Evolutionary conservation across 495 filamentous ascomycete genomes (phyloP).

Genomic region (Paragyromitra xinjiangensis): DNA sequence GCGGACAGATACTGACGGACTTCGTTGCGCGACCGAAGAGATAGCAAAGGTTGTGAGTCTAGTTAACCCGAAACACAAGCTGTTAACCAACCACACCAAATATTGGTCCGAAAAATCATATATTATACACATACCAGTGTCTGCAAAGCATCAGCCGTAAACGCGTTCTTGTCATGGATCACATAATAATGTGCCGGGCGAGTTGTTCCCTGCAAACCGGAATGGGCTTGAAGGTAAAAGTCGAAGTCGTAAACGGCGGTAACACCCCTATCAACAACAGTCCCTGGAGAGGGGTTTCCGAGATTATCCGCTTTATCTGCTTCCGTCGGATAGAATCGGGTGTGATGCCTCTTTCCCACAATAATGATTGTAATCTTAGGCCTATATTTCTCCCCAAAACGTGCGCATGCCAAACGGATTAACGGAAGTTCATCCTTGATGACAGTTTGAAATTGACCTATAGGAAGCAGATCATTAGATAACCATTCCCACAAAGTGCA

Average conservation of each 20-base stretch:
- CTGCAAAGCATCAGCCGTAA: conserved; percentile 49
- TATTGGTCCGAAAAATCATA: neutral
- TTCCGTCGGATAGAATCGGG: conserved; percentile 77
- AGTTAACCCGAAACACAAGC: conserved; percentile 2
- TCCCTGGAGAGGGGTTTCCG: conserved; percentile 76
- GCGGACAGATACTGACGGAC: conserved; percentile 79
- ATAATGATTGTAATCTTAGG: conserved; percentile 68
- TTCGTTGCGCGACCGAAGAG: conserved; percentile 81
- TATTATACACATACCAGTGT: conserved; percentile 47
- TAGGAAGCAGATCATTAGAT: conserved; percentile 58
- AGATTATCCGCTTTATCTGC: conserved; percentile 63
- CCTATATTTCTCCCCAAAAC: conserved; percentile 61
- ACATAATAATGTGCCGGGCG: conserved; percentile 81
- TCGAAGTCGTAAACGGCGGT: conserved; percentile 79
- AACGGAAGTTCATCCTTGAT: conserved; percentile 61
- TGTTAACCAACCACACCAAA: conserved; percentile 23
- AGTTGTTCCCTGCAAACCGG: conserved; percentile 84
- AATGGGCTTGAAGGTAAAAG: conserved; percentile 89
- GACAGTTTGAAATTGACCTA: conserved; percentile 53
- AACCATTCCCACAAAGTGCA: neutral
- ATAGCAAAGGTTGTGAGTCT: conserved; percentile 79
- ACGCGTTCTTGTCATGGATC: conserved; percentile 71
- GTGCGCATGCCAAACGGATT: conserved; percentile 69
- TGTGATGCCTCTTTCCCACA: conserved; percentile 91
- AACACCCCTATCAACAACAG: conserved; percentile 86